Conservation (phyloP, 805 yeast genomes). For the Wickerhamiella brachini region DNA sequence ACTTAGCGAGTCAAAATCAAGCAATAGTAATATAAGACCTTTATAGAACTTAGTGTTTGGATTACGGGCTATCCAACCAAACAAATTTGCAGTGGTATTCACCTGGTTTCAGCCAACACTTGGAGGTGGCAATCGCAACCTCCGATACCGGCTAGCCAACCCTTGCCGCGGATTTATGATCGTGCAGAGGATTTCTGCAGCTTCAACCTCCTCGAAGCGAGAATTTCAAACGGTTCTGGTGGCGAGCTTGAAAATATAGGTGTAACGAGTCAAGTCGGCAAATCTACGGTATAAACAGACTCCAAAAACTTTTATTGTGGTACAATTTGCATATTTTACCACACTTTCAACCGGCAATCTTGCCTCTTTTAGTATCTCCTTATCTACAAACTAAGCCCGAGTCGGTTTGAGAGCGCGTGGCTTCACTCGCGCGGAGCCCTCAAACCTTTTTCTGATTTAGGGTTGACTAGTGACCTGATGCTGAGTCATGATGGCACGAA, state of each 20-base stretch:
- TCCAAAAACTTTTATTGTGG: neutral
- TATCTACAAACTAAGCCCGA: neutral
- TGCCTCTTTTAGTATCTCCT: neutral
- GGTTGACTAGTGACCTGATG: too few relatives aligned
- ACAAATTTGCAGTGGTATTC: too few relatives aligned
- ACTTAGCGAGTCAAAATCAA: neutral
- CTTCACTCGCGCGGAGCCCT: too few relatives aligned
- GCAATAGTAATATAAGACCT: too few relatives aligned
- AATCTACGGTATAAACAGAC: too few relatives aligned
- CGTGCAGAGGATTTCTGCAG: neutral
- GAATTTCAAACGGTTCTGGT: neutral
- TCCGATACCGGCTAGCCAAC: neutral
- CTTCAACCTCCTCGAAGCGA: neutral
- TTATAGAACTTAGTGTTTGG: neutral
- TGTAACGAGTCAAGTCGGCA: neutral
- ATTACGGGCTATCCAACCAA: neutral
- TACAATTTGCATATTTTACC: too few relatives aligned
- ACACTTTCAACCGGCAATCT: neutral
- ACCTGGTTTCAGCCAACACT: neutral
- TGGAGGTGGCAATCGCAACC: neutral
- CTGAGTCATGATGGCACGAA: too few relatives aligned
- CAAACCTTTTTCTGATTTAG: too few relatives aligned
- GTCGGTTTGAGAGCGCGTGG: neutral
- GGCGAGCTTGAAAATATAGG: neutral
- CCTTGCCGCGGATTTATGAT: neutral